phyloP scores from a whole-genome alignment of 2,329 filamentous ascomycete genomes.

The Penicillium olsonii region DNA sequence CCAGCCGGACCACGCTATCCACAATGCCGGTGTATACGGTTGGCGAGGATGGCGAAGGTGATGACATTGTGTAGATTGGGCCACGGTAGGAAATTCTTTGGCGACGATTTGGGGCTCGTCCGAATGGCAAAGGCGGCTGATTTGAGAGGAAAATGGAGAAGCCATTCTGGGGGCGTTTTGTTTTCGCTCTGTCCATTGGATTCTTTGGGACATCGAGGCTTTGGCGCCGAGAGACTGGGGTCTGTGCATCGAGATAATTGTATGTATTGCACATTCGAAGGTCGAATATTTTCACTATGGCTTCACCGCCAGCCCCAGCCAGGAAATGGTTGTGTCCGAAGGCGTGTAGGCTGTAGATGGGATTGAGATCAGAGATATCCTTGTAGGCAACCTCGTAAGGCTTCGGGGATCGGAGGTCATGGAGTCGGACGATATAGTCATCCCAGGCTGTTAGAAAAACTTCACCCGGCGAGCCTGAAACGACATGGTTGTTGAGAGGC shows the following conservation, averaged over 20 bases:
- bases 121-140: conserved; percentile 16
- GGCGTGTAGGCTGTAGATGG: conserved; percentile 60
- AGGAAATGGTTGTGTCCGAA: conserved; percentile 60
- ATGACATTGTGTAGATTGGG: conserved; percentile 47
- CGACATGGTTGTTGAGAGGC: conserved; percentile 32
- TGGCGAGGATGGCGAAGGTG: conserved; percentile 46
- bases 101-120: conserved; percentile 8
- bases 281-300: conserved; percentile 64
- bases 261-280: conserved; percentile 52
- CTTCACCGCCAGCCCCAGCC: conserved; percentile 59
- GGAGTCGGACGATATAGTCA: conserved; percentile 59
- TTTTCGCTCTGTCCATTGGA: conserved; percentile 1
- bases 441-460: conserved; percentile 63
- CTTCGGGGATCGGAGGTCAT: conserved; percentile 59
- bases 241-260: conserved; percentile 32
- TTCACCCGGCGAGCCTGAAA: conserved; percentile 41
- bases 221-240: conserved; percentile 1
- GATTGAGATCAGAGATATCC: conserved; percentile 59
- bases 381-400: conserved; percentile 52
- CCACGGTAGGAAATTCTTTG: conserved; percentile 40
- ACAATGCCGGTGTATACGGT: conserved; percentile 49
- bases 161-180: conserved; percentile 29
- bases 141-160: conserved; percentile 48
- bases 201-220: not conserved
- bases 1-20: conserved; percentile 44